Conservation (phyloP, 1,284 basidiomycete species). For the Fomitopsis pinicola region DNA sequence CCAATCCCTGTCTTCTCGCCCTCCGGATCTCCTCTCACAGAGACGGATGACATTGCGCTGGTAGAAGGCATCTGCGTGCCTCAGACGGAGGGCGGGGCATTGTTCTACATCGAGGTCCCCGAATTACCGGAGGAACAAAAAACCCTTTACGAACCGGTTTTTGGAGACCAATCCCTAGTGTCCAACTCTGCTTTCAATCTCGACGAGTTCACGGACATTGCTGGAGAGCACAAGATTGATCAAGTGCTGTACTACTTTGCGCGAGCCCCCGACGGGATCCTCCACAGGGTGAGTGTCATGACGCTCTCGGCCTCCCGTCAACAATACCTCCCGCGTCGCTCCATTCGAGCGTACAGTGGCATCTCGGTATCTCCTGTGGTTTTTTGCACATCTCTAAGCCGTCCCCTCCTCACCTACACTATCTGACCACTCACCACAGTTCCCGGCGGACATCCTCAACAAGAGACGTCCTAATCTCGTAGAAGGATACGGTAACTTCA, state of each 20-base stretch:
- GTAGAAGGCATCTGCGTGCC: neutral
- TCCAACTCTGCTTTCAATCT: conserved; percentile 18
- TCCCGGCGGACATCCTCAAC: conserved; percentile 27
- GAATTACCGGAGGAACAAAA: conserved; percentile 12
- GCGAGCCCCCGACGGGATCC: conserved; percentile 49
- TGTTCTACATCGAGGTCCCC: conserved; percentile 16
- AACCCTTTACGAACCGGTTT: conserved; percentile 12
- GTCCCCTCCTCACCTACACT: neutral
- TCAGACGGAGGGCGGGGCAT: neutral
- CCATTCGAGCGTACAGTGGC: neutral
- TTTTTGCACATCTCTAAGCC: no score
- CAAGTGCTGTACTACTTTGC: conserved; percentile 53
- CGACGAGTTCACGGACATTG: conserved; percentile 30
- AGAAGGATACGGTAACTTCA: conserved; percentile 50
- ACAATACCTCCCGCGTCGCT: neutral
- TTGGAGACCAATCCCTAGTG: conserved; percentile 15
- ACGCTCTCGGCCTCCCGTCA: neutral
- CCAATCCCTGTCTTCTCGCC: neutral
- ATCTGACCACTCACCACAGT: conserved; percentile 14
- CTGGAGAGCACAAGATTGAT: conserved; percentile 50
- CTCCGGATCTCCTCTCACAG: neutral
- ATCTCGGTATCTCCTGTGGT: neutral
- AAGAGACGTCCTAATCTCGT: conserved; percentile 42
- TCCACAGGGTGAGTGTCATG: conserved; percentile 46
- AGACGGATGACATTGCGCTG: neutral